phyloP scores from a whole-genome alignment of 805 yeast species.

The Myxozyma neotropica region DNA sequence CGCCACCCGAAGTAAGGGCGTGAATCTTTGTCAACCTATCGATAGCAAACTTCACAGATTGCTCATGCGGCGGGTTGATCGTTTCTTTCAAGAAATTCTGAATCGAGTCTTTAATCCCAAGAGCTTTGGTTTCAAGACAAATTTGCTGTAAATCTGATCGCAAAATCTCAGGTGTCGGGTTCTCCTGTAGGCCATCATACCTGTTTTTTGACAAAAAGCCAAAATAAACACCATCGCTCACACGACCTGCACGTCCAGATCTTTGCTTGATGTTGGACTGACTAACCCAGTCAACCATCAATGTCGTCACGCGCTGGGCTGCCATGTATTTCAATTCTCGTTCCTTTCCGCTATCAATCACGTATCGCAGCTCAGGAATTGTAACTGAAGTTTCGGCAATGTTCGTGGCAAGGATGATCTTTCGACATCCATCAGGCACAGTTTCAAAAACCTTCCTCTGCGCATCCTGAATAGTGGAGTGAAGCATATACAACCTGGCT shows the following conservation, averaged over 20 bases:
- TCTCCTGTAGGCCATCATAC: not conserved
- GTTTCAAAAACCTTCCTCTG: slow-evolving; percentile 65
- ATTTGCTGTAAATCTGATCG: slow-evolving; percentile 33
- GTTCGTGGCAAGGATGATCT: slow-evolving; percentile 80
- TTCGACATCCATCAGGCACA: slow-evolving; percentile 54
- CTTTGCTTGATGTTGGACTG: slow-evolving; percentile 81
- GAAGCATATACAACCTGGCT: slow-evolving; percentile 27
- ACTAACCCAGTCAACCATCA: slow-evolving; percentile 74
- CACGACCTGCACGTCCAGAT: slow-evolving; percentile 83
- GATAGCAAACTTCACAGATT: slow-evolving; percentile 24
- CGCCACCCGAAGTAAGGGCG: slow-evolving; percentile 27
- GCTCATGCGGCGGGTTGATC: slow-evolving; percentile 29
- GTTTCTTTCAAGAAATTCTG: slow-evolving; percentile 17
- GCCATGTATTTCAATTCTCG: slow-evolving; percentile 78
- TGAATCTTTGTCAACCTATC: slow-evolving; percentile 23
- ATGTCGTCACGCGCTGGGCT: slow-evolving; percentile 69
- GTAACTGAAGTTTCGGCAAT: slow-evolving; percentile 90
- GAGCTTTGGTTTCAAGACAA: slow-evolving; percentile 27
- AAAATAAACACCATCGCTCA: slow-evolving; percentile 70
- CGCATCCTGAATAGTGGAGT: slow-evolving; percentile 44
- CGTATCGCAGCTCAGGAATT: slow-evolving; percentile 76
- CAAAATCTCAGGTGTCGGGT: slow-evolving; percentile 30
- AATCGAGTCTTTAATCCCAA: slow-evolving; percentile 21
- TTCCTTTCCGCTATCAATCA: slow-evolving; percentile 76
- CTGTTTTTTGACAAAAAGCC: slow-evolving; percentile 56